Percentiles rank a stretch among this genome's conserved stretches.
phyloP scores from a whole-genome alignment of 179 eudicot species.

The Amaranthus tricolor region DNA sequence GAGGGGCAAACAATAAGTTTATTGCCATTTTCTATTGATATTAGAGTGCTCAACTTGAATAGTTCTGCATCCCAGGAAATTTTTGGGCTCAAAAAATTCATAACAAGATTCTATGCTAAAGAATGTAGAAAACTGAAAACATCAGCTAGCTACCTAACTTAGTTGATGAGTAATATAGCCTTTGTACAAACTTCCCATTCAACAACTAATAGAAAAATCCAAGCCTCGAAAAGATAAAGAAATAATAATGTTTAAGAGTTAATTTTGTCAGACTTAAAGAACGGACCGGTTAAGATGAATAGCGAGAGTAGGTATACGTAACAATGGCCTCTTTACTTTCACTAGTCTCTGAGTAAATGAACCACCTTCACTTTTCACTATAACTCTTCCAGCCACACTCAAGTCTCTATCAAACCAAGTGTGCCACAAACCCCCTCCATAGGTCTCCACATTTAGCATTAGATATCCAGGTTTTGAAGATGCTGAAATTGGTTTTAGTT shows the following conservation, averaged over 20 bases:
- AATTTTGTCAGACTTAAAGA: conserved; percentile 26
- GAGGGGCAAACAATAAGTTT: not conserved
- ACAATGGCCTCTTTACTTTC: conserved; percentile 69
- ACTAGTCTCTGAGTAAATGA: conserved; percentile 78
- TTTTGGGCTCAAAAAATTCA: not conserved
- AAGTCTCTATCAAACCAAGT: conserved; percentile 98
- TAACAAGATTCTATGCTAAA: not conserved
- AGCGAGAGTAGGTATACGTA: conserved; percentile 89
- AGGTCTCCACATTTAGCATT: conserved; percentile 94
- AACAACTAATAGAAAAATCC: not conserved
- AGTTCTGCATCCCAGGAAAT: not conserved
- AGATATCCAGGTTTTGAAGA: conserved; percentile 81
- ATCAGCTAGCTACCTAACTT: not conserved
- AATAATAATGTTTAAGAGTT: not conserved
- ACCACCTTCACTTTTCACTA: conserved; percentile 71
- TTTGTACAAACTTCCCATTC: not conserved
- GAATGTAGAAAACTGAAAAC: not conserved
- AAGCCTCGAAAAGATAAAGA: not conserved
- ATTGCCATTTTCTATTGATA: not conserved
- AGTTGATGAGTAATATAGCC: not conserved
- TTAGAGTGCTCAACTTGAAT: not conserved
- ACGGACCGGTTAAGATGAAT: conserved; percentile 83
- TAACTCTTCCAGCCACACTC: conserved; percentile 89
- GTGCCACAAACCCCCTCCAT: conserved; percentile 96
- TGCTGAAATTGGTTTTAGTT: conserved; percentile 88